Conservation (phyloP, 139 green algal genomes). For the Picochlorum sp. region DNA sequence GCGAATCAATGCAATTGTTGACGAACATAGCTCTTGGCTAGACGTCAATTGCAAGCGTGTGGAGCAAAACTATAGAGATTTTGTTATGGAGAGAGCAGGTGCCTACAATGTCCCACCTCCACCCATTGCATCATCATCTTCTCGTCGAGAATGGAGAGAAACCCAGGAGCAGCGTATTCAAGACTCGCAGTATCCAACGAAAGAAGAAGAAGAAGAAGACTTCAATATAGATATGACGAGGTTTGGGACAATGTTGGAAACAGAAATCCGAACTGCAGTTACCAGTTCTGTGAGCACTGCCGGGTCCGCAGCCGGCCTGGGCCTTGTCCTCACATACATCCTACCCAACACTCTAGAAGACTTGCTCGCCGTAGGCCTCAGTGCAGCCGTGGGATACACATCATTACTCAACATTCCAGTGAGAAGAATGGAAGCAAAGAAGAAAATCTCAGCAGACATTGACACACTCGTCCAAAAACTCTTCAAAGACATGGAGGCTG, state of each 20-base stretch:
- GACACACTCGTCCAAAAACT: constrained; percentile 43
- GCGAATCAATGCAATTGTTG: constrained; percentile 27
- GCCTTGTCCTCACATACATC: constrained; percentile 44
- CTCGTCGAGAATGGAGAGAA: constrained; percentile 13
- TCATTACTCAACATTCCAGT: constrained; percentile 77
- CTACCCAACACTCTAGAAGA: constrained; percentile 71
- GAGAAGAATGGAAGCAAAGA: constrained; percentile 69
- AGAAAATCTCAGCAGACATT: constrained; percentile 56
- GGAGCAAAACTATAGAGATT: constrained; percentile 48
- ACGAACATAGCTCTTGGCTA: constrained; percentile 70
- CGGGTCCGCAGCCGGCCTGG: constrained; percentile 41
- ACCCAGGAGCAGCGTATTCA: neutral
- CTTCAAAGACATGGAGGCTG: constrained; percentile 27
- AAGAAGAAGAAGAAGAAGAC: neutral
- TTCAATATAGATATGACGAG: constrained; percentile 39
- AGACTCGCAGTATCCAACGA: too few species aligned
- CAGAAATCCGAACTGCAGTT: constrained; percentile 70
- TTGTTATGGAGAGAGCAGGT: constrained; percentile 20
- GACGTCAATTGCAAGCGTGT: constrained; percentile 64
- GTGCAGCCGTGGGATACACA: constrained; percentile 55
- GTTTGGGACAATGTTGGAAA: constrained; percentile 55
- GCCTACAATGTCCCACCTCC: constrained; percentile 12
- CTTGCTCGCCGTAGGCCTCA: constrained; percentile 56
- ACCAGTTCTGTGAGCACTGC: constrained; percentile 55
- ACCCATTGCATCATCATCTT: too few species aligned